Base-by-base conservation (phyloP, 75 land plant genomes). In the Cryptomeria japonica region DNA sequence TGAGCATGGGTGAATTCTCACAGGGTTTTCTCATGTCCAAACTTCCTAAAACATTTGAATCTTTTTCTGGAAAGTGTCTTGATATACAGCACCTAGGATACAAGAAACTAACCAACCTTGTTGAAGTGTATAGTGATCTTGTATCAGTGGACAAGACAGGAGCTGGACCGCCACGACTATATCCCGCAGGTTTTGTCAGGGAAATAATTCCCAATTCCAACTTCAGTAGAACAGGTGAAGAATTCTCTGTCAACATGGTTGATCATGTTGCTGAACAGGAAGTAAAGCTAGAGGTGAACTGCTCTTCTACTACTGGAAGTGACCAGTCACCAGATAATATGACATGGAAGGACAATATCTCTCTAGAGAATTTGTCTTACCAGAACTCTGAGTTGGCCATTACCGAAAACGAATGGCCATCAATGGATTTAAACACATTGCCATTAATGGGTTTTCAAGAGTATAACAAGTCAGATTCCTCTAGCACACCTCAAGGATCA, bases 381-480 rank as follows among this genome's bases (percentile, higher is more conserved):
- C 44, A 41, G 49, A 44, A 44, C 49, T 41, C 83, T 25, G 83
- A 72, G 76, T 72, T 72, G 76, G 9, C 76, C 76, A 72, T 72
- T 32, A 32, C 76, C 10, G 36, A 42, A 80, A 80, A 2, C 1
- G 47, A 42, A 80, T 42, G 47, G 47, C 47, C 14, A 44, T 12
- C 83, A 8, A 41, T 41, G 28, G 38, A 25, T 41, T 16, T 7
- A 16, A 39, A 38, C 82, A 36, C 82, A 38, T 39, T 7, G 42
- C 38, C 82, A 19, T 37, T 38, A 18, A 16, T 44, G 25, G 49
- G 19, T 42, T 80, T 42, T 42, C 47, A 80, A 80, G 83, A 80
- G 49, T 80, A 80, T 80, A 41, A 22, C 83, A 80, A 80, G 83
- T 80, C 83, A 25, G 83, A 39, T 80, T 80, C 83, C n/a, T 80